Evolutionary conservation across 768 basidiomycete species (phyloP).

Genomic region (Boletus speciosus): DNA sequence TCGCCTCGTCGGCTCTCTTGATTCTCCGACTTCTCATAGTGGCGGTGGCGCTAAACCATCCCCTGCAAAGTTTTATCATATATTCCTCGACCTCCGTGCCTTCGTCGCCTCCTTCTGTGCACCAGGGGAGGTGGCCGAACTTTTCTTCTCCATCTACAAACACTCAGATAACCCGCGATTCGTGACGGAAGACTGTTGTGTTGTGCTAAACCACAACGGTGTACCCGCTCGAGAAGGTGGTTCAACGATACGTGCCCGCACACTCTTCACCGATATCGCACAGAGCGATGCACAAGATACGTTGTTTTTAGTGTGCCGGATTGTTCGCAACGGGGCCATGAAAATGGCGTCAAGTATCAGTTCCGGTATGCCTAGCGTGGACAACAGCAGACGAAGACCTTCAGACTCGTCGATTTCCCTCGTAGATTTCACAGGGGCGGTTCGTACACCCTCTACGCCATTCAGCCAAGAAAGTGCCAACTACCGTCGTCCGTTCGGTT

Average conservation of each 20-base stretch:
- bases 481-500: conserved; percentile 91
- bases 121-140: conserved; percentile 89
- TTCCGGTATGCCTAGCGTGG: conserved; percentile 39
- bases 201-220: conserved; percentile 88
- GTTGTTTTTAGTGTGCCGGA: conserved; percentile 85
- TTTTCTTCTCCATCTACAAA: conserved; percentile 91
- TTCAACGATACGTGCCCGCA: conserved; percentile 58
- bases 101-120: conserved; percentile 89
- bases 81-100: conserved; percentile 86
- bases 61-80: conserved; percentile 77
- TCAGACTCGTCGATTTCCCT: conserved; percentile 48
- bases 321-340: conserved; percentile 83
- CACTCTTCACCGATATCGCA: conserved; percentile 88
- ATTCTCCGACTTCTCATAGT: conserved; percentile 12
- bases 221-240: conserved; percentile 77
- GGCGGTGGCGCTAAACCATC: conserved; percentile 31
- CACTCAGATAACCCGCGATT: conserved; percentile 73
- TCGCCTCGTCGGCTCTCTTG: conserved; percentile 36
- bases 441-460: conserved; percentile 16
- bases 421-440: conserved; percentile 30
- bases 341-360: conserved; percentile 63
- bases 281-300: conserved; percentile 81
- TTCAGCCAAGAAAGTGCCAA: conserved; percentile 38
- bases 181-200: conserved; percentile 91
- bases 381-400: conserved; percentile 46